Conservation (phyloP, 805 yeast species). For the Candida boleticola region DNA sequence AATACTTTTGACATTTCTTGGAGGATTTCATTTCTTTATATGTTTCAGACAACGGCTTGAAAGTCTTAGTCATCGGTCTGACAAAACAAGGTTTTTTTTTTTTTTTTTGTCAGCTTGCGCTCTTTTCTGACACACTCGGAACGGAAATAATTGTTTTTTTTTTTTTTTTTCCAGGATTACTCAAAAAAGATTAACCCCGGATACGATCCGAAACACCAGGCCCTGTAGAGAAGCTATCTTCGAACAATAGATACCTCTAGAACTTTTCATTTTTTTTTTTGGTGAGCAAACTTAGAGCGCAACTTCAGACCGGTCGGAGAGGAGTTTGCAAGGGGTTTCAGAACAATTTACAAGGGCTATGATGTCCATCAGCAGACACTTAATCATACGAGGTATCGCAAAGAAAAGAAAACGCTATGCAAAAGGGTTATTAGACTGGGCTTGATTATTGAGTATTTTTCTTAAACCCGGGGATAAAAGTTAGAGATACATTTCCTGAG, state of each 20-base stretch:
- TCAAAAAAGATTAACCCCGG: background rate
- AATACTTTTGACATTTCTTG: background rate
- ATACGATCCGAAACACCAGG: background rate
- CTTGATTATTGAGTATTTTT: too few relatives aligned
- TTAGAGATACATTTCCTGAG: too few relatives aligned
- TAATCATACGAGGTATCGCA: too few relatives aligned
- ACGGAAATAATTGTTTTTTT: background rate
- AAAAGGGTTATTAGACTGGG: too few relatives aligned
- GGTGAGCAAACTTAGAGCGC: background rate
- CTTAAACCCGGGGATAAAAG: too few relatives aligned
- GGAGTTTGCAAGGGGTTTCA: background rate
- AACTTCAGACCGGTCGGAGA: background rate
- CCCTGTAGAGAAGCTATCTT: background rate
- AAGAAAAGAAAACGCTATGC: too few relatives aligned
- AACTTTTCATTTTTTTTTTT: too few relatives aligned
- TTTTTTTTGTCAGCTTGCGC: background rate
- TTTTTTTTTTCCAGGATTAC: background rate
- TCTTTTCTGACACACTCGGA: slow-evolving; percentile 1
- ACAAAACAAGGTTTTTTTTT: background rate
- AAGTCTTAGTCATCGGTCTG: slow-evolving; percentile 2
- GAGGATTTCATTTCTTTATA: background rate
- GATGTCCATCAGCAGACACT: too few relatives aligned
- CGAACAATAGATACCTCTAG: too few relatives aligned
- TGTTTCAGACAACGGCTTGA: background rate
- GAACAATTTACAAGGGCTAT: background rate